Evolutionary conservation across 805 yeast genomes (phyloP).

Genomic region (Candida andamanensis): DNA sequence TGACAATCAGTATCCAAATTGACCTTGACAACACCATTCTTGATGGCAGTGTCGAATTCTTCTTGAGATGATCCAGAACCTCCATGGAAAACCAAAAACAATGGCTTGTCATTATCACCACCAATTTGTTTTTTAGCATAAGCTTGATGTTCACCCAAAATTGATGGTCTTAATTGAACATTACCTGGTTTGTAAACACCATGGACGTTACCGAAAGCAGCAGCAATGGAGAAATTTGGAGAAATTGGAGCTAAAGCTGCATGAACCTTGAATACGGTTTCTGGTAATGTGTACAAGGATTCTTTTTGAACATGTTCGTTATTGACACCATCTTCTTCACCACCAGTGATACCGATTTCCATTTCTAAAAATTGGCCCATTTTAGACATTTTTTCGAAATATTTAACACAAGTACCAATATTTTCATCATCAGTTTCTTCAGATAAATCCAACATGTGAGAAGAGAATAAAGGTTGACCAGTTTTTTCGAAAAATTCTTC

Average conservation of each 20-base stretch:
- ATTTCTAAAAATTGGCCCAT: slow-evolving; percentile 97
- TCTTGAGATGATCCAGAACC: slow-evolving; percentile 96
- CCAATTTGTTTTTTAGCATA: slow-evolving; percentile 71
- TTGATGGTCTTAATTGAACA: slow-evolving; percentile 86
- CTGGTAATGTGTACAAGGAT: slow-evolving; percentile 88
- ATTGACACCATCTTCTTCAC: slow-evolving; percentile 99
- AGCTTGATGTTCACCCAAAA: slow-evolving; percentile 92
- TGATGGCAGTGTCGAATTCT: slow-evolving; percentile 89
- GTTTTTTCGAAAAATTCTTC: slow-evolving; percentile 81
- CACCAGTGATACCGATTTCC: slow-evolving; percentile 99
- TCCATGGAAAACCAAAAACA: slow-evolving; percentile 99
- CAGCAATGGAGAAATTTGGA: slow-evolving; percentile 98
- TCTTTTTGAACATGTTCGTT: slow-evolving; percentile 89
- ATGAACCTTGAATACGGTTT: slow-evolving; percentile 88
- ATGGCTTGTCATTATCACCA: slow-evolving; percentile 57
- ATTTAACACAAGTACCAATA: slow-evolving; percentile 89
- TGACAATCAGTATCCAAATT: slow-evolving; percentile 99
- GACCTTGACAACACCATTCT: slow-evolving; percentile 95
- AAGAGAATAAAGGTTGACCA: slow-evolving; percentile 96
- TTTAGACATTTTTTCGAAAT: slow-evolving; percentile 91
- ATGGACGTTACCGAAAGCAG: slow-evolving; percentile 99
- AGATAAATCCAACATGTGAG: slow-evolving; percentile 97
- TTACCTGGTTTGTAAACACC: slow-evolving; percentile 99
- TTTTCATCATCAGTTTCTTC: slow-evolving; percentile 96
- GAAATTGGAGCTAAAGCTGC: slow-evolving; percentile 85